Evolutionary conservation across 192 early-diverging fungal genomes (phyloP), one percentile per base, ranked within the genome.

Genomic region (Pilaira anomala): DNA sequence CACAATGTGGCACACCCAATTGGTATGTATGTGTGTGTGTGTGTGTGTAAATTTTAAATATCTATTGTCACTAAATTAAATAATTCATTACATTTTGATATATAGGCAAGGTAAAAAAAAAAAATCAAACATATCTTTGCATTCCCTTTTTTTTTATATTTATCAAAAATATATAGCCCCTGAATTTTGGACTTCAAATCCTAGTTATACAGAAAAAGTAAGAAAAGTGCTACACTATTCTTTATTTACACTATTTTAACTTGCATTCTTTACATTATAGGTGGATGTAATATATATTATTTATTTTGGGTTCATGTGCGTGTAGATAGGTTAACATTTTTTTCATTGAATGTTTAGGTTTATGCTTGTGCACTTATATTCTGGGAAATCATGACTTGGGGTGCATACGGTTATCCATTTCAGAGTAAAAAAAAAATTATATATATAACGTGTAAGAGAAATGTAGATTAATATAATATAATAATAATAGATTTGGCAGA

Each of bases 381-480:
- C 63, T 90, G 88, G 88, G 88, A 90, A 70, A 90, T 90, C 45
- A 30, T 90, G 36, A 85, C 85, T 54, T 90, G 88, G 88, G 80
- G 82, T 22, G 85, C 79, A 49, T 74, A 76, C 53, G 87, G 85
- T 11, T 90, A 84, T 40, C 88, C 88, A 0, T 90, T 85, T 69
- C 81, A 88, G 65, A 56, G 69, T 52, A 49, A 87, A 54, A 79
- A 83, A 59, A 41, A 24, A 3, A 58, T 25, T n/a, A 41, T 12
- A 11, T 24, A 7, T 57, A 22, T 11, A 33, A 3, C 16, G n/a
- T 9, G 11, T 11, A 0, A 36, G 30, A 7, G 30, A 33, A 7
- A 7, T 2, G 30, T 4, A 7, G 30, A 36, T 9, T 9, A 9
- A 36, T 19, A 45, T 7, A 29, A 6, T n/a, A 22, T 22, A 48